Conservation (phyloP, 148 eudicot genomes). For the Nepenthes gracilis region DNA sequence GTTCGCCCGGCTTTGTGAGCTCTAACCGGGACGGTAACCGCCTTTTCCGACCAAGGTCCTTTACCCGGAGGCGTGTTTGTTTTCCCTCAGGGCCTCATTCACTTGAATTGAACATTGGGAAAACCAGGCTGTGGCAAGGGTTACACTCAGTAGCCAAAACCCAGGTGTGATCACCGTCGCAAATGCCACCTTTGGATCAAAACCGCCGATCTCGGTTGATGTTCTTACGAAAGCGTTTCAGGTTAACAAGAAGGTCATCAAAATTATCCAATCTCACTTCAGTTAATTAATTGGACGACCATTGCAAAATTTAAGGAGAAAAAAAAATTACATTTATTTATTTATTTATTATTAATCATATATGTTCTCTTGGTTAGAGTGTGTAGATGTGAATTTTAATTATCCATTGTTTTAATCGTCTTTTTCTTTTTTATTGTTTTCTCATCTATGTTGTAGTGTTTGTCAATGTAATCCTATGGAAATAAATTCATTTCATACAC, state of each 20-base stretch:
- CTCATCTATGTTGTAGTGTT: no score
- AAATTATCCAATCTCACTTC: no score
- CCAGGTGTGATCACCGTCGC: slow-evolving; percentile 19
- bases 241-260: slow-evolving; percentile 1
- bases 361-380: no score
- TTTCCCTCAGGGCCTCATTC: slow-evolving; percentile 13
- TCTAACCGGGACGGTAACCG: slow-evolving; percentile 8
- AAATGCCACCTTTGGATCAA: slow-evolving; percentile 16
- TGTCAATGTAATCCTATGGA: no score
- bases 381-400: no score
- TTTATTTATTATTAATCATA: no score
- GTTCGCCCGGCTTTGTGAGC: slow-evolving; percentile 11
- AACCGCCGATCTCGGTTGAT: slow-evolving; percentile 9
- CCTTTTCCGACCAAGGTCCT: slow-evolving; percentile 8
- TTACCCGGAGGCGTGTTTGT: slow-evolving; percentile 11
- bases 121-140: slow-evolving; percentile 1
- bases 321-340: no score
- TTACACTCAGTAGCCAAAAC: slow-evolving; percentile 13
- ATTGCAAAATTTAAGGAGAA: no score
- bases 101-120: slow-evolving; percentile 10
- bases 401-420: no score
- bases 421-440: no score
- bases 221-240: slow-evolving; percentile 15
- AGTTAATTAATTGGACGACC: no score
- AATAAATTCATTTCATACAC: no score